Evolutionary conservation across 768 basidiomycete species (phyloP).

Genomic region (Flagelloscypha sp.): DNA sequence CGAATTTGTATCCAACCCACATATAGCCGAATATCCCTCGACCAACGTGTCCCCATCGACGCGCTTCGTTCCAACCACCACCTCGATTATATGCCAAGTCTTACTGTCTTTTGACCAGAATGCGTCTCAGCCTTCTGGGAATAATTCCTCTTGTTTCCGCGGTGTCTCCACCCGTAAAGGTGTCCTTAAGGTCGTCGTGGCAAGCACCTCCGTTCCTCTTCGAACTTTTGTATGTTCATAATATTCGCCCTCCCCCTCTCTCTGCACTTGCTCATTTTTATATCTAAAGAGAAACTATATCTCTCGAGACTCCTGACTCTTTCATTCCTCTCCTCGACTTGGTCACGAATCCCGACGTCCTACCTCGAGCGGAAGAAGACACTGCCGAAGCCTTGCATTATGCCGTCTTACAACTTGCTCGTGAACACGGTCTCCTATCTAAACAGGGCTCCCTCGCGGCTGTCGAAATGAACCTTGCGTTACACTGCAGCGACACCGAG

Average conservation of each 20-base stretch:
- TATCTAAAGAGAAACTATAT: slow-evolving; percentile 64
- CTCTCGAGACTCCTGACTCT: slow-evolving; percentile 58
- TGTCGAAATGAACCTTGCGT: slow-evolving; percentile 64
- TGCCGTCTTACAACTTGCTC: slow-evolving; percentile 42
- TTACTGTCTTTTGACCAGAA: too few species aligned
- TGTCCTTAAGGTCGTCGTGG: slow-evolving; percentile 60
- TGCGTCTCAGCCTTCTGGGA: too few species aligned
- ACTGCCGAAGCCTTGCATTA: slow-evolving; percentile 48
- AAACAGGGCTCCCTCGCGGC: slow-evolving; percentile 43
- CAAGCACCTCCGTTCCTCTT: slow-evolving; percentile 50
- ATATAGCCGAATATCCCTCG: too few species aligned
- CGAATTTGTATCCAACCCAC: too few species aligned
- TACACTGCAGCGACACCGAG: slow-evolving; percentile 75
- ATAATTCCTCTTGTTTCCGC: too few species aligned
- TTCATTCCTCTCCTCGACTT: slow-evolving; percentile 74
- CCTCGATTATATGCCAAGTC: too few species aligned
- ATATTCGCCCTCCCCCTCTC: neutral
- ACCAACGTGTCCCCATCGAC: too few species aligned
- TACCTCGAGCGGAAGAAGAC: slow-evolving; percentile 24
- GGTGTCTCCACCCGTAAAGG: slow-evolving; percentile 45
- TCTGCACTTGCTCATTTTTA: slow-evolving; percentile 2
- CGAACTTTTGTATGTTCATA: slow-evolving; percentile 51
- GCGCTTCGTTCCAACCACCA: too few species aligned
- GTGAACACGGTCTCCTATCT: slow-evolving; percentile 37
- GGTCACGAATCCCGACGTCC: slow-evolving; percentile 44